These are phyloP conservation scores for Trichoderma sp. DNA, from an alignment of 2,329 filamentous ascomycete genomes.

Conservation along the genomic window DNA sequence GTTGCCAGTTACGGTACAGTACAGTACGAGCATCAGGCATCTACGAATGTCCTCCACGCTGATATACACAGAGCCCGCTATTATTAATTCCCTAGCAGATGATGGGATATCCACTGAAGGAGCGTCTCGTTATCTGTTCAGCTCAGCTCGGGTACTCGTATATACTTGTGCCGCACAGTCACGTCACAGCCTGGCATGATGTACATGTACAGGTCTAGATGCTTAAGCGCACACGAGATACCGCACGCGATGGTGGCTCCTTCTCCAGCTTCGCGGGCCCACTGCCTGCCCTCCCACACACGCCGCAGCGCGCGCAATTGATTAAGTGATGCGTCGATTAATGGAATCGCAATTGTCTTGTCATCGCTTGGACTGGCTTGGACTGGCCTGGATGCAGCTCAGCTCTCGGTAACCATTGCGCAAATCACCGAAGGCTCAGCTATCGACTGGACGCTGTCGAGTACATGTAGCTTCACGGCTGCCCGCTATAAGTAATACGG, in stretches of 20 bases:
- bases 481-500: not conserved
- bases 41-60: not conserved
- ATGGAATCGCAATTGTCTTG: not conserved
- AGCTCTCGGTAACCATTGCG: not conserved
- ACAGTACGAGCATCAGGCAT: not conserved
- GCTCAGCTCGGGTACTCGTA: not conserved
- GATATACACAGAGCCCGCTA: not conserved
- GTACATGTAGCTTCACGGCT: not conserved
- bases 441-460: too few species aligned
- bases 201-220: not conserved
- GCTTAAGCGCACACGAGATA: not conserved
- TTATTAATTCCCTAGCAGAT: not conserved
- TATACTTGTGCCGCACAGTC: not conserved
- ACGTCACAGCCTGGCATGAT: not conserved
- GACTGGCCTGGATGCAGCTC: too few species aligned
- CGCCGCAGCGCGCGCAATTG: not conserved
- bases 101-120: not conserved
- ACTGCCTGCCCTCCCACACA: not conserved
- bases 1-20: not conserved
- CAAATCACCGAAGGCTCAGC: not conserved
- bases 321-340: not conserved
- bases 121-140: not conserved
- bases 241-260: not conserved
- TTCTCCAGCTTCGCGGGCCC: constrained; percentile 1
- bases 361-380: not conserved